phyloP scores from a whole-genome alignment of 805 yeast genomes.

The Candida michaelii region DNA sequence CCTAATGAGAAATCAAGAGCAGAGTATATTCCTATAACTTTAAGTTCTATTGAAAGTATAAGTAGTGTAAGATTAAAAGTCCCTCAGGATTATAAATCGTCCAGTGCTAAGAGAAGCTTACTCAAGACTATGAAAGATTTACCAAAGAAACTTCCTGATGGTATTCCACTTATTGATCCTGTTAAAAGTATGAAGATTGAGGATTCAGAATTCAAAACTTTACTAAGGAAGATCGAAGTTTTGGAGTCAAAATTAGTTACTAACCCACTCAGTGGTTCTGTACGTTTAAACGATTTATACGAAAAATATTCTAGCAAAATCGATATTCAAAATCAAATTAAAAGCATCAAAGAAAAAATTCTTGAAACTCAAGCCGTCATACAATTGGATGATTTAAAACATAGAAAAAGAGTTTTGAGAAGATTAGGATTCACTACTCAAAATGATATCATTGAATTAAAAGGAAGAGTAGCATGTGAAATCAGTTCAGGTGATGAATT shows the following conservation, averaged over 20 bases:
- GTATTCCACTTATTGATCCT: constrained; percentile 90
- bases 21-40: constrained; percentile 81
- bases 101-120: constrained; percentile 58
- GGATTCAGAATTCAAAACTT: constrained; percentile 69
- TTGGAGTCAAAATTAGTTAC: constrained; percentile 70
- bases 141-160: constrained; percentile 81
- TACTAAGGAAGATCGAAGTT: constrained; percentile 78
- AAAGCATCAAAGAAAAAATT: constrained; percentile 61
- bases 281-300: constrained; percentile 62
- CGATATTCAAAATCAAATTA: constrained; percentile 57
- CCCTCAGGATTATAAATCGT: constrained; percentile 68
- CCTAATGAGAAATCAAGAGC: constrained; percentile 69
- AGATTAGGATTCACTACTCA: constrained; percentile 87
- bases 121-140: constrained; percentile 78
- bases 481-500: constrained; percentile 89
- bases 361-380: constrained; percentile 85
- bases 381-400: constrained; percentile 90
- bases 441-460: constrained; percentile 87
- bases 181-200: constrained; percentile 89
- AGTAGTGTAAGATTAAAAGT: constrained; percentile 79
- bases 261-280: constrained; percentile 66
- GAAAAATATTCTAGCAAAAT: constrained; percentile 65
- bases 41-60: constrained; percentile 70
- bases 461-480: constrained; percentile 97
- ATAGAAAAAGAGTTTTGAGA: constrained; percentile 89